A percentile compares a stretch with the other conserved stretches of the same genome.
Conservation (phyloP, 352 stramenopile species). For the Thalassiosira delicatula region DNA sequence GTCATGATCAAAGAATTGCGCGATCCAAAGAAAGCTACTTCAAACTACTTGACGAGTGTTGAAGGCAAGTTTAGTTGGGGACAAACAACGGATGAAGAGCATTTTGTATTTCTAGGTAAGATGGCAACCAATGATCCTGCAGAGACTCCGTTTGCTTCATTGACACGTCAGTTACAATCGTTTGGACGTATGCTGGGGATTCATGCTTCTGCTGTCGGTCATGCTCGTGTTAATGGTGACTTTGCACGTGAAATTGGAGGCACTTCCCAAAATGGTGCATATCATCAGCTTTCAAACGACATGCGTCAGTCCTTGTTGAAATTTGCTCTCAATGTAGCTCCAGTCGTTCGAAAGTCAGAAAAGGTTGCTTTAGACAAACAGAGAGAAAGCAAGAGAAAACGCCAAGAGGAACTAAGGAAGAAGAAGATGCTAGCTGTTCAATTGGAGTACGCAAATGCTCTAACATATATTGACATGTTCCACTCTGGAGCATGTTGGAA, state of each 20-base stretch:
- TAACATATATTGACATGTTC: slow-evolving; percentile 33
- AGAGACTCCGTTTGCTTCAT: slow-evolving; percentile 31
- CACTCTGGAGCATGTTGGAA: slow-evolving; percentile 31
- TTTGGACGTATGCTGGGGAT: slow-evolving; percentile 30
- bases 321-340: slow-evolving; percentile 13
- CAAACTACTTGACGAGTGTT: slow-evolving; percentile 20
- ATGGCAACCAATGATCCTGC: slow-evolving; percentile 40
- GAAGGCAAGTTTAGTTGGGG: slow-evolving; percentile 42
- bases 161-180: slow-evolving; percentile 15
- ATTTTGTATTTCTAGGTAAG: slow-evolving; percentile 28
- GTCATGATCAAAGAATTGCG: slow-evolving; percentile 27
- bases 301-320: slow-evolving; percentile 24
- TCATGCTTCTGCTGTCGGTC: slow-evolving; percentile 28
- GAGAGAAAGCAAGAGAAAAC: slow-evolving; percentile 9
- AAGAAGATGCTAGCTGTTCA: neutral
- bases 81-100: slow-evolving; percentile 22
- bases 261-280: neutral
- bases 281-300: slow-evolving; percentile 1
- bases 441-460: slow-evolving; percentile 18
- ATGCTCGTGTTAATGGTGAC: slow-evolving; percentile 29
- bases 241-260: slow-evolving; percentile 11
- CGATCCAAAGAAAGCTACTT: slow-evolving; percentile 34
- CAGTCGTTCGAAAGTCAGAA: slow-evolving; percentile 15
- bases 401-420: slow-evolving; percentile 6
- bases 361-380: slow-evolving; percentile 17